Evolutionary conservation across 306 rosid species (phyloP).

Genomic region (Cucurbita maxima): DNA sequence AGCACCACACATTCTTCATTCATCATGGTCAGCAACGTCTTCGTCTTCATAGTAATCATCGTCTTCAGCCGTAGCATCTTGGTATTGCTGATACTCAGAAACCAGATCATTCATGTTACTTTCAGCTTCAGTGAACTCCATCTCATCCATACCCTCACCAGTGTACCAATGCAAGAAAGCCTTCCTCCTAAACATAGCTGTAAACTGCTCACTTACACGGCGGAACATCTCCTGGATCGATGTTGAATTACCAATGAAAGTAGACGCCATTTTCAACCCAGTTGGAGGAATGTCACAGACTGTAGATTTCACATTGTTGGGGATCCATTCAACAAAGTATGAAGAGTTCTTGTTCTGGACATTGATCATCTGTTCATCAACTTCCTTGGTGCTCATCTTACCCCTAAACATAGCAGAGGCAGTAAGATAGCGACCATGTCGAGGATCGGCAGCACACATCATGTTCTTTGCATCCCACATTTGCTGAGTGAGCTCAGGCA

Average conservation of each 20-base stretch:
- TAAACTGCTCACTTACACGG: slow-evolving; percentile 29
- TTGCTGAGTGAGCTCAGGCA: slow-evolving; percentile 42
- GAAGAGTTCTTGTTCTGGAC: slow-evolving; percentile 40
- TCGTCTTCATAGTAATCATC: slow-evolving; percentile 39
- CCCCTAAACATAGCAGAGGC: slow-evolving; percentile 42
- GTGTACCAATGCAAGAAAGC: background rate
- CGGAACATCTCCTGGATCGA: slow-evolving; percentile 31
- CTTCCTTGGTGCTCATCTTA: slow-evolving; percentile 43
- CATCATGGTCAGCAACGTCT: slow-evolving; percentile 1
- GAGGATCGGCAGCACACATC: slow-evolving; percentile 45
- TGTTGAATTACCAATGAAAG: slow-evolving; percentile 30
- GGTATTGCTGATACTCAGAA: slow-evolving; percentile 38
- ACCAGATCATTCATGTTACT: slow-evolving; percentile 40
- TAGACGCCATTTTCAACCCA: slow-evolving; percentile 38
- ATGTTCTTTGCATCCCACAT: slow-evolving; percentile 50
- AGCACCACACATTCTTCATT: background rate
- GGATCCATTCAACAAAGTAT: slow-evolving; percentile 37
- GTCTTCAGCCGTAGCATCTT: slow-evolving; percentile 40
- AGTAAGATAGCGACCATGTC: slow-evolving; percentile 36
- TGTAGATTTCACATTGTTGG: slow-evolving; percentile 34
- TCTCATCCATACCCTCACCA: too few relatives aligned
- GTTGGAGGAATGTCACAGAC: slow-evolving; percentile 41
- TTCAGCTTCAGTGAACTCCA: slow-evolving; percentile 7
- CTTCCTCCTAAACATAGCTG: slow-evolving; percentile 38
- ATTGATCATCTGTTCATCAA: slow-evolving; percentile 39